Base-by-base conservation (phyloP, 2,329 filamentous ascomycete genomes). In the Cercospora sp. region DNA sequence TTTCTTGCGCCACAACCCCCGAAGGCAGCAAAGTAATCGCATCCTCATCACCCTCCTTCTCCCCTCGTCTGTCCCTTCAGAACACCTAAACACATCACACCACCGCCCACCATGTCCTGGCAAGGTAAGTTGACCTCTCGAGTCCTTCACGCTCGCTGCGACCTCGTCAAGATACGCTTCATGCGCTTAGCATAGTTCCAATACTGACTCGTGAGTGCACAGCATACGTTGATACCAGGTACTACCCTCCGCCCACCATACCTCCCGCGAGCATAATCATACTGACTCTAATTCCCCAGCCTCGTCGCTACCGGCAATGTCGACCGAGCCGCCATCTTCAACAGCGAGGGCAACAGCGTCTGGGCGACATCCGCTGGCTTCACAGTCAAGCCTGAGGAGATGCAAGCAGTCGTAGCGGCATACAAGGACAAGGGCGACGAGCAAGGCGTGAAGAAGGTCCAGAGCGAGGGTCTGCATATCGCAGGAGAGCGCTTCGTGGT, bases 301-400 rank as follows among this genome's bases (percentile, higher is more conserved):
- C 88, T 97, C 76, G 87, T 96, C 78, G 90, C 86, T 83, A 89
- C 86, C 76, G 89, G 89, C 77, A 90, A 94, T 79, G 82, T 97
- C 78, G 90, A 95, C 84, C 90, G 93, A 84, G 93, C 87, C 76
- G 91, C 91, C 78, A 93, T 97, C 80, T 89, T 95, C 85, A 93
- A 91, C 81, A 83, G 82, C 72, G 91, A 91, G 74, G 92, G 93
- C 76, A 91, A 91, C 82, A 93, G 90, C 79, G 86, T 88, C 75
- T 96, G 93, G 92, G 93, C 93, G 69, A 79, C 84, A 51, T 89
- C 89, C 30, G 23, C 86, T 64, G 87, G 85, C 74, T 97, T 97
- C 84, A 83, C 85, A 79, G 93, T 97, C 90, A 80, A 82, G 20
- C 83, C 85, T 4, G 77, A 82, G 16, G 87, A 89, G 76, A 85